Evolutionary conservation across 306 rosid species (phyloP).

Genomic region (Lupinus albus): DNA sequence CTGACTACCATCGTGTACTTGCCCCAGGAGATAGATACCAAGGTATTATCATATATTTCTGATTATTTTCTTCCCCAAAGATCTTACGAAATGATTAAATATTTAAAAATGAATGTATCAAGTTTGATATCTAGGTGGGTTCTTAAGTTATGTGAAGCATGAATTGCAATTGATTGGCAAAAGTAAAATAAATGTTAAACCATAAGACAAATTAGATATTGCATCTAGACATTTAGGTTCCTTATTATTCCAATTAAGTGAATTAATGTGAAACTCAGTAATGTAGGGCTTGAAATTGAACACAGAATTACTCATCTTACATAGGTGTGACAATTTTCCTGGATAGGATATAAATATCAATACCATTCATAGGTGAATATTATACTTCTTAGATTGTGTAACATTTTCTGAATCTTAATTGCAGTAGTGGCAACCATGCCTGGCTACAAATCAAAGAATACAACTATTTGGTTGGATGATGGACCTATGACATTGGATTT

Average conservation of each 20-base stretch:
- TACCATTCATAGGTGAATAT: not conserved
- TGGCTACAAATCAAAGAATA: slow-evolving; percentile 79
- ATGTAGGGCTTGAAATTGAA: too few species aligned
- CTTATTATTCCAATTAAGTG: too few species aligned
- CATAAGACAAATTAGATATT: not conserved
- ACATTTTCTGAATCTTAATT: slow-evolving; percentile 37
- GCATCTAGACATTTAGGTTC: too few species aligned
- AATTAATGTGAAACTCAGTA: too few species aligned
- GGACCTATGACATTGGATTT: slow-evolving; percentile 75
- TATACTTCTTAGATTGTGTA: slow-evolving; percentile 8
- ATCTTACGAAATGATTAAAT: slow-evolving; percentile 5
- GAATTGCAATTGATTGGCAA: slow-evolving; percentile 6
- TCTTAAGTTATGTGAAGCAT: slow-evolving; percentile 24
- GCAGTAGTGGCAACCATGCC: slow-evolving; percentile 73
- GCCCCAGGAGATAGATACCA: slow-evolving; percentile 62
- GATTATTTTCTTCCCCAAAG: too few species aligned
- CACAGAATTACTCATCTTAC: too few species aligned
- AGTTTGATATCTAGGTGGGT: slow-evolving; percentile 17
- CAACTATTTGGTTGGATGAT: slow-evolving; percentile 71
- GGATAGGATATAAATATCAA: too few species aligned
- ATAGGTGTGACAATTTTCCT: too few species aligned
- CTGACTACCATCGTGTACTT: slow-evolving; percentile 75
- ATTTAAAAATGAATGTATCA: slow-evolving; percentile 4
- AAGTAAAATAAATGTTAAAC: not conserved
- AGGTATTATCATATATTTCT: slow-evolving; percentile 56